Percentiles rank a stretch among this genome's conserved stretches.
Evolutionary conservation across 805 yeast genomes (phyloP).

Genomic region (Candida tibetensis): DNA sequence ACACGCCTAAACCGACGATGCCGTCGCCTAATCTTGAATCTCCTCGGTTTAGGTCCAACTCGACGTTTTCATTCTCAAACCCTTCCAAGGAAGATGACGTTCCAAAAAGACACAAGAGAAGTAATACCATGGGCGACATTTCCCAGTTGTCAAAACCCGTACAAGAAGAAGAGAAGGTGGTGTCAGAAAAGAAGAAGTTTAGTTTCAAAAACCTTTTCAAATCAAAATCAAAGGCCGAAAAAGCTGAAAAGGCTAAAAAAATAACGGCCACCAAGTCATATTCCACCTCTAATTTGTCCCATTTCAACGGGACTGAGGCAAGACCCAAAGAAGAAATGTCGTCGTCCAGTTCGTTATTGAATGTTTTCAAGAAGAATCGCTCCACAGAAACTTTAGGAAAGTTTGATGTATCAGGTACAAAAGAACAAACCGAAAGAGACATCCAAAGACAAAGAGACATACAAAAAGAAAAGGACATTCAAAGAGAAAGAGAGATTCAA

Average conservation of each 20-base stretch:
- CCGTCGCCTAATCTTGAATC: neutral
- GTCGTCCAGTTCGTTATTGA: constrained; percentile 12
- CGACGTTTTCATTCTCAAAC: constrained; percentile 5
- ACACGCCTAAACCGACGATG: neutral
- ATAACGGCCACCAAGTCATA: constrained; percentile 26
- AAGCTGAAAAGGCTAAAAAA: constrained; percentile 9
- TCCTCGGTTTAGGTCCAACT: constrained; percentile 7
- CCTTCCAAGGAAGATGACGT: neutral
- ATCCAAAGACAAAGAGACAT: neutral
- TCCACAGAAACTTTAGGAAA: constrained; percentile 15
- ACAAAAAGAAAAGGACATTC: neutral
- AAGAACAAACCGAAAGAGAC: neutral
- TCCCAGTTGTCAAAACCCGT: constrained; percentile 6
- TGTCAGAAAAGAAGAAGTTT: constrained; percentile 29
- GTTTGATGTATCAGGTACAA: neutral
- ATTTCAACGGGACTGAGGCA: too few relatives aligned
- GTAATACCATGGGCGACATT: constrained; percentile 12
- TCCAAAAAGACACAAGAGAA: constrained; percentile 5
- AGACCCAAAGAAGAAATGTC: neutral
- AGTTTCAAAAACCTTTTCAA: constrained; percentile 39
- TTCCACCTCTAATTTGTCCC: constrained; percentile 28
- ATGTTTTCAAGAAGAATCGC: constrained; percentile 22
- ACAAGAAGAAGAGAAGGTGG: constrained; percentile 1
- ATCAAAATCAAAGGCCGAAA: constrained; percentile 29
- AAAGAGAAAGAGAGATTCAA: neutral